phyloP scores from a whole-genome alignment of 441 rosid species.

The Gossypium aridum region DNA sequence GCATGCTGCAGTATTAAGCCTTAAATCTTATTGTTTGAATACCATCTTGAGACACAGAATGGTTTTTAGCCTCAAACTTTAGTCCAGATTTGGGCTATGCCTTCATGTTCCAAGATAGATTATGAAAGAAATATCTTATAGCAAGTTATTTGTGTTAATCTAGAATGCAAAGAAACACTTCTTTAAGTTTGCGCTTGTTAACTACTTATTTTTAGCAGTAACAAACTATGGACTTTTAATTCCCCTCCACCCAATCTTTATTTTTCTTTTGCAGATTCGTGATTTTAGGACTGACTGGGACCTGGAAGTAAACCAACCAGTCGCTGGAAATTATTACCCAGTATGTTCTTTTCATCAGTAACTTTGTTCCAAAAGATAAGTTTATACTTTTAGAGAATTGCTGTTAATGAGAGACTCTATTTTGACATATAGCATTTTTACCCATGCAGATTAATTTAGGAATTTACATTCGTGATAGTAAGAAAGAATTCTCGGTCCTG shows the following conservation, averaged over 20 bases:
- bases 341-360: constrained; percentile 35
- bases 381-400: neutral
- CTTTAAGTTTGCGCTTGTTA: constrained; percentile 1
- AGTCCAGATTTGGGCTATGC: neutral
- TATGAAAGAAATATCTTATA: neutral
- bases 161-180: constrained; percentile 4
- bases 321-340: constrained; percentile 96
- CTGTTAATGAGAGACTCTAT: neutral
- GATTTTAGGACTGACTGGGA: constrained; percentile 92
- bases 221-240: constrained; percentile 4
- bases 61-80: constrained; percentile 6
- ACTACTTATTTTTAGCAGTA: constrained; percentile 7
- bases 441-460: constrained; percentile 81
- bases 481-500: constrained; percentile 78
- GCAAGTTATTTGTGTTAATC: neutral
- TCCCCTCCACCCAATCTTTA: neutral
- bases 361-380: neutral
- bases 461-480: constrained; percentile 63
- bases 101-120: constrained; percentile 9
- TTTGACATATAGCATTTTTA: constrained; percentile 1
- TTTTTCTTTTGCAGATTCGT: constrained; percentile 59
- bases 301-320: constrained; percentile 88
- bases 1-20: neutral
- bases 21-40: neutral
- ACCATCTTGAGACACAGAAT: neutral